Evolutionary conservation across 257 asterid genomes (phyloP).

Genomic region (Datura wrightii): DNA sequence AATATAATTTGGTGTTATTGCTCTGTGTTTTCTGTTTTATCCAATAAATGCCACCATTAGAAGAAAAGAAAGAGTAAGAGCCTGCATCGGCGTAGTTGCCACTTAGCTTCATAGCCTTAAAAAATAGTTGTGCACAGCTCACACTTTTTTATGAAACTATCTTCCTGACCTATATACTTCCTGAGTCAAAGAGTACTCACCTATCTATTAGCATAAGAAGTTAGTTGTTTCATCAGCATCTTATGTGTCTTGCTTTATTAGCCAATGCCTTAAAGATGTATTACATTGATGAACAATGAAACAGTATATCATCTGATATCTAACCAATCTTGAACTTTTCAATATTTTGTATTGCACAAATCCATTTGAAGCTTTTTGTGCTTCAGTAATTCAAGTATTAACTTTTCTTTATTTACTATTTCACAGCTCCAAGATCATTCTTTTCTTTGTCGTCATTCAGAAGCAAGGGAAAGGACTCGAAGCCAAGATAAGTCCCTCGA

Average conservation of each 20-base stretch:
- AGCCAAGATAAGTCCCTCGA: slow-evolving; percentile 32
- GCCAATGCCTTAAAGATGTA: background rate
- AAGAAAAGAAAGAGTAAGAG: background rate
- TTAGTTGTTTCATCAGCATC: too few species aligned
- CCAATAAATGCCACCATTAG: background rate
- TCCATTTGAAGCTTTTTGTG: background rate
- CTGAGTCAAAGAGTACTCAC: background rate
- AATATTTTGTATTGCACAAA: background rate
- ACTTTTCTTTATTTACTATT: background rate
- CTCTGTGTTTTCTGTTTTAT: background rate
- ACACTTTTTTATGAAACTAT: background rate
- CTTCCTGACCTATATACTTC: background rate
- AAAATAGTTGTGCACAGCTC: background rate
- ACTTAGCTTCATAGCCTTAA: background rate
- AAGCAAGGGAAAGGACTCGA: slow-evolving; percentile 38
- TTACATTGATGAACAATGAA: background rate
- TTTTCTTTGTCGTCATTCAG: slow-evolving; percentile 38
- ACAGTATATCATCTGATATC: background rate
- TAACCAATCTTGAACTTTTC: background rate
- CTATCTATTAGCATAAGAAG: background rate
- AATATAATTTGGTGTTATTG: background rate
- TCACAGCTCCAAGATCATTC: slow-evolving; percentile 36
- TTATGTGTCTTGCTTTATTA: background rate
- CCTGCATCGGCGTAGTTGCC: background rate
- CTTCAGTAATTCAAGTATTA: background rate